phyloP scores from a whole-genome alignment of 139 green algal species.

The Bryopsis sp. region DNA sequence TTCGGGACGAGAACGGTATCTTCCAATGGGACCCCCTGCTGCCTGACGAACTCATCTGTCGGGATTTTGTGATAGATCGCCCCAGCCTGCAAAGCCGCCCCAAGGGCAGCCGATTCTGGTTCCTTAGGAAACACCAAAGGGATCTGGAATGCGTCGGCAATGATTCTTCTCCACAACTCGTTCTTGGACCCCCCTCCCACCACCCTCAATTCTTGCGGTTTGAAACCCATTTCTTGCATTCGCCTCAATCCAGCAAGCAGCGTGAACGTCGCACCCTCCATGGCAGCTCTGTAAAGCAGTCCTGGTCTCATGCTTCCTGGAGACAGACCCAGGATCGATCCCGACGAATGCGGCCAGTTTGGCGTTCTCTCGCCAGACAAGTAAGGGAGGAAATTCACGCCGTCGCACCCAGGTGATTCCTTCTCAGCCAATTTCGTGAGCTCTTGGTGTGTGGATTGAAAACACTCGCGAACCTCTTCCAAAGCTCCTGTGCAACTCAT shows the following conservation, averaged over 20 bases:
- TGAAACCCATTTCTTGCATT: slow-evolving; percentile 37
- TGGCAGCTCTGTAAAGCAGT: slow-evolving; percentile 70
- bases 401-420: slow-evolving; percentile 52
- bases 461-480: slow-evolving; percentile 57
- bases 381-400: slow-evolving; percentile 73
- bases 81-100: slow-evolving; percentile 74
- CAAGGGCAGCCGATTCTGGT: slow-evolving; percentile 69
- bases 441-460: slow-evolving; percentile 43
- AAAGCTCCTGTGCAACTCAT: slow-evolving; percentile 73
- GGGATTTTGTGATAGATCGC: slow-evolving; percentile 37
- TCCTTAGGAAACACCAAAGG: slow-evolving; percentile 53
- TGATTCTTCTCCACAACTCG: slow-evolving; percentile 68
- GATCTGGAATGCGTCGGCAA: slow-evolving; percentile 64
- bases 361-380: slow-evolving; percentile 75
- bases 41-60: slow-evolving; percentile 46
- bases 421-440: slow-evolving; percentile 44
- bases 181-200: slow-evolving; percentile 76
- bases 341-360: slow-evolving; percentile 72
- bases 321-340: slow-evolving; percentile 44
- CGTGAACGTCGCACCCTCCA: slow-evolving; percentile 75
- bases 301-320: slow-evolving; percentile 39
- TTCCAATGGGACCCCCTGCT: slow-evolving; percentile 36
- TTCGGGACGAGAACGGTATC: slow-evolving; percentile 36
- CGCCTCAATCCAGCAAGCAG: slow-evolving; percentile 45
- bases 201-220: slow-evolving; percentile 40